Conservation (phyloP, 345 rosid genomes). For the Eucalyptus pauciflora region DNA sequence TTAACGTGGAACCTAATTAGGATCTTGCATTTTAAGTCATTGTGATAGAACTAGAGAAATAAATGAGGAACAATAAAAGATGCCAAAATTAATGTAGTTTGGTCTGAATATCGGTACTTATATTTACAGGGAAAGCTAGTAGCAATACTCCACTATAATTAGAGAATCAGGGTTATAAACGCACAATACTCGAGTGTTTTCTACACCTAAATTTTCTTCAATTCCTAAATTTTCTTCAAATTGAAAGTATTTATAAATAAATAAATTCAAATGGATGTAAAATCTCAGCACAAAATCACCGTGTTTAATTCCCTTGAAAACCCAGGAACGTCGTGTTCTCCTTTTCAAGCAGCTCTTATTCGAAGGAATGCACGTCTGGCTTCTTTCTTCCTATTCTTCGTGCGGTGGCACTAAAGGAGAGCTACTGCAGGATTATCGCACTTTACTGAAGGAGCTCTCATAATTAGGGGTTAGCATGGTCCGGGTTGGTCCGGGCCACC, state of each 20-base stretch:
- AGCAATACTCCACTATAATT: too few relatives aligned
- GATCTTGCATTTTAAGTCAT: too few relatives aligned
- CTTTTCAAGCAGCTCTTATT: not conserved
- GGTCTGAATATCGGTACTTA: rapidly evolving
- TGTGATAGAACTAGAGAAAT: not conserved
- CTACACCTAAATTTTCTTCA: too few relatives aligned
- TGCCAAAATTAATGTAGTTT: too few relatives aligned
- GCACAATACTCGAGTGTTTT: rapidly evolving
- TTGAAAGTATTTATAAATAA: too few relatives aligned
- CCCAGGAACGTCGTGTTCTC: not conserved
- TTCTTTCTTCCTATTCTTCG: not conserved
- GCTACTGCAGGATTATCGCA: not conserved
- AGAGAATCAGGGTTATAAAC: too few relatives aligned
- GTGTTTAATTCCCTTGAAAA: not conserved
- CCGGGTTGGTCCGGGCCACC: too few relatives aligned
- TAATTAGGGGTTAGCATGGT: too few relatives aligned
- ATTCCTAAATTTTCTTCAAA: too few relatives aligned
- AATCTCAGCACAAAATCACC: too few relatives aligned
- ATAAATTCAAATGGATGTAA: too few relatives aligned
- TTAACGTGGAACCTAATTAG: not conserved
- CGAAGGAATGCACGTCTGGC: not conserved
- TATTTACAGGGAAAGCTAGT: not conserved
- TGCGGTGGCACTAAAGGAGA: not conserved
- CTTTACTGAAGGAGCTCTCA: not conserved
- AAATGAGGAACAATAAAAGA: not conserved